Evolutionary conservation across 768 basidiomycete genomes (phyloP).

Genomic region (Suillus hirtellus): DNA sequence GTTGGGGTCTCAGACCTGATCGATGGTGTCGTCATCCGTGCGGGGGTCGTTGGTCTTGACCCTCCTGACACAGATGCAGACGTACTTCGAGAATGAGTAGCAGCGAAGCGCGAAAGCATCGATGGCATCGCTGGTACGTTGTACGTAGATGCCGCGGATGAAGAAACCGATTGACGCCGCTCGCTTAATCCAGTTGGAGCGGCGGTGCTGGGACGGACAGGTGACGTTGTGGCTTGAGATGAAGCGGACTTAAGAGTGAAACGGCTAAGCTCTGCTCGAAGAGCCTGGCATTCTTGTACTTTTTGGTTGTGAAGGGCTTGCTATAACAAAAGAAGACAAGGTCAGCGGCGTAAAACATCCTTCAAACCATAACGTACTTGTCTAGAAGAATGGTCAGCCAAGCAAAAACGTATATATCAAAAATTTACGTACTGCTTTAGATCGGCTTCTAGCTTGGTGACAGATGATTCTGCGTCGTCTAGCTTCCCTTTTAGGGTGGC

Average conservation of each 20-base stretch:
- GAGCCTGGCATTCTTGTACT: constrained; percentile 68
- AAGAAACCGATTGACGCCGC: constrained; percentile 33
- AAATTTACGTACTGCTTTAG: constrained; percentile 60
- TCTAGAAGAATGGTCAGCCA: constrained; percentile 40
- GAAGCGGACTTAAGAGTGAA: constrained; percentile 37
- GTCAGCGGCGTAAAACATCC: constrained; percentile 14
- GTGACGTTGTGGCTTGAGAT: constrained; percentile 20
- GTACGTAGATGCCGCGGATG: constrained; percentile 37
- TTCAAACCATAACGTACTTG: constrained; percentile 48
- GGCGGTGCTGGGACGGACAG: constrained; percentile 28
- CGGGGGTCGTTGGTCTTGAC: constrained; percentile 36
- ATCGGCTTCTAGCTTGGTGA: constrained; percentile 66
- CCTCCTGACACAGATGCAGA: constrained; percentile 46
- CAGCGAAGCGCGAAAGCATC: constrained; percentile 51
- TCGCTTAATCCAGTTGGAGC: constrained; percentile 26
- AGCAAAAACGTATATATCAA: constrained; percentile 16
- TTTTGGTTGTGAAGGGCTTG: constrained; percentile 63
- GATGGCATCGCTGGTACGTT: constrained; percentile 38
- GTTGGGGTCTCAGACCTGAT: constrained; percentile 19
- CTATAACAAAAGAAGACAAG: constrained; percentile 37
- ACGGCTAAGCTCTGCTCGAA: constrained; percentile 66
- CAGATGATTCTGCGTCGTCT: constrained; percentile 60
- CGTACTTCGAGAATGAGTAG: constrained; percentile 56
- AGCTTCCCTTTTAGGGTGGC: constrained; percentile 61
- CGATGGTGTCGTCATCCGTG: constrained; percentile 30